Conservation (phyloP, 768 basidiomycete species). For the Clitopilus passeckerianus region DNA sequence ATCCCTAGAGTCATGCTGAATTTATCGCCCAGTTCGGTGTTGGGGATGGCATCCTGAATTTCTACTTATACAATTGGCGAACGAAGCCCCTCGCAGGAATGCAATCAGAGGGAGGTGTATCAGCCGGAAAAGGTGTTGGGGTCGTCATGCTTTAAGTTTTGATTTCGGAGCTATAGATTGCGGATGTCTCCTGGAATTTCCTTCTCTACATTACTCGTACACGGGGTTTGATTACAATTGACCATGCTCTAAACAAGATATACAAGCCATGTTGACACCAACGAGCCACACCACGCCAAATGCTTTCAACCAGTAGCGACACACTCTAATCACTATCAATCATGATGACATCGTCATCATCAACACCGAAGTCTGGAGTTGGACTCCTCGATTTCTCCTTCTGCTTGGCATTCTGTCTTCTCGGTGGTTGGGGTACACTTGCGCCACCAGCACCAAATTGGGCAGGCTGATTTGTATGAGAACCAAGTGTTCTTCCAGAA, state of each 20-base stretch:
- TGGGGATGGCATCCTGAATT: conserved; percentile 90
- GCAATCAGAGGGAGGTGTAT: conserved; percentile 38
- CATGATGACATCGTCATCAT: conserved; percentile 78
- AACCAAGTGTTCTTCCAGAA: conserved; percentile 47
- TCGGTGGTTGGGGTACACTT: conserved; percentile 38
- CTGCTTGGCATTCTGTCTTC: conserved; percentile 31
- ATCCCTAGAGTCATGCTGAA: conserved; percentile 1
- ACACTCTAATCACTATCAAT: conserved; percentile 69
- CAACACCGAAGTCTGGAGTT: conserved; percentile 81
- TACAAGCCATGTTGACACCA: conserved; percentile 1
- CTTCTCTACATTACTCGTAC: not conserved
- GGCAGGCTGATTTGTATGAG: conserved; percentile 30
- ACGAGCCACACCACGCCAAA: not conserved
- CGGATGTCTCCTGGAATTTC: not conserved
- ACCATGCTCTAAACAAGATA: conserved; percentile 8
- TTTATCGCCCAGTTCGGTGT: conserved; percentile 67
- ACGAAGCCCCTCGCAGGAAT: conserved; percentile 77
- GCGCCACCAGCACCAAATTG: conserved; percentile 54
- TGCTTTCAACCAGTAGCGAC: not conserved
- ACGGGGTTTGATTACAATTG: not conserved
- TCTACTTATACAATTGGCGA: conserved; percentile 94
- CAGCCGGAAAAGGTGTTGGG: conserved; percentile 79
- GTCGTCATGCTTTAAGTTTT: conserved; percentile 83
- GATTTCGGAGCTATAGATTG: not conserved
- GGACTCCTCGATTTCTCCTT: conserved; percentile 51